Evolutionary conservation across 768 basidiomycete genomes (phyloP).

Genomic region (Lepiota venenata): DNA sequence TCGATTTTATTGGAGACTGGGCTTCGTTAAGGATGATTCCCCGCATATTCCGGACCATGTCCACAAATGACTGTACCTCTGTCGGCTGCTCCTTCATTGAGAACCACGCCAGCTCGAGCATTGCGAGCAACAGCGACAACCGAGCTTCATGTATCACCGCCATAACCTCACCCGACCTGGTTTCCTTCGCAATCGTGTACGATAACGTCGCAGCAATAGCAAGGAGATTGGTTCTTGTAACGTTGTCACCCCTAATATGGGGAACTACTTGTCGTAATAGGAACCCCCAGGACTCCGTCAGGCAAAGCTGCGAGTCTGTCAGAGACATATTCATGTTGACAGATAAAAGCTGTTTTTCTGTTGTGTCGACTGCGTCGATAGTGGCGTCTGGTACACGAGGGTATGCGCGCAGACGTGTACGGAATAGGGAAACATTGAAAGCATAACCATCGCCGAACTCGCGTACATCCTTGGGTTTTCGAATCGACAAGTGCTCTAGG

Average conservation of each 20-base stretch:
- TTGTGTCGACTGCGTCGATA: constrained; percentile 34
- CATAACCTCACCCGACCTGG: constrained; percentile 81
- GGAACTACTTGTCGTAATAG: constrained; percentile 63
- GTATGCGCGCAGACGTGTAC: constrained; percentile 57
- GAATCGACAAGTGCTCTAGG: constrained; percentile 60
- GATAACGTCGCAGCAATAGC: constrained; percentile 62
- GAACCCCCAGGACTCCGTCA: constrained; percentile 77
- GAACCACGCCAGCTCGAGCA: constrained; percentile 83
- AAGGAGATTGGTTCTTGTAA: constrained; percentile 53
- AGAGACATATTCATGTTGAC: constrained; percentile 90
- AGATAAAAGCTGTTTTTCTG: constrained; percentile 59
- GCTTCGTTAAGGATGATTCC: constrained; percentile 68
- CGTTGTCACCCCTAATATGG: constrained; percentile 59
- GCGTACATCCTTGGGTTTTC: constrained; percentile 62
- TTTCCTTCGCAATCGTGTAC: constrained; percentile 62
- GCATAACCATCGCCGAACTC: constrained; percentile 79
- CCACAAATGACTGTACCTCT: constrained; percentile 58
- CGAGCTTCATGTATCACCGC: constrained; percentile 74
- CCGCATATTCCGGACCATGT: constrained; percentile 57
- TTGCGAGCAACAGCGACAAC: constrained; percentile 65
- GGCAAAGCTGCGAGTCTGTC: constrained; percentile 69
- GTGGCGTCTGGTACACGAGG: constrained; percentile 10
- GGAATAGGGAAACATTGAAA: constrained; percentile 61
- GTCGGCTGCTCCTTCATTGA: constrained; percentile 48
- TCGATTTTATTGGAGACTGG: constrained; percentile 70